Base-by-base conservation (phyloP, 2,329 filamentous ascomycete species). In the Tolypocladium amazonense region DNA sequence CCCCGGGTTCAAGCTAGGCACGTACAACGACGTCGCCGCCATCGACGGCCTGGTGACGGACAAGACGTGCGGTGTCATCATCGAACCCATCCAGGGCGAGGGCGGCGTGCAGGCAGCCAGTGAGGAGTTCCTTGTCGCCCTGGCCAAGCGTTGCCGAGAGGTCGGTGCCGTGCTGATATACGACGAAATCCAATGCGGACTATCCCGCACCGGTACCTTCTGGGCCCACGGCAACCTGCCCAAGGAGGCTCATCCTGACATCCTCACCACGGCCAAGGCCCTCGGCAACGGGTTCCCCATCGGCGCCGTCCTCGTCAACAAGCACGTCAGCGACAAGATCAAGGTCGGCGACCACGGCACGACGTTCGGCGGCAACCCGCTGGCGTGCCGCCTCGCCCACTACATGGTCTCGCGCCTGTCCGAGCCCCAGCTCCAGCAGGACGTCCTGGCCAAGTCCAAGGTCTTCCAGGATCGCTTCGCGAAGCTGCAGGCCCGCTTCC, bases 41-140 rank as follows among this genome's bases (percentile, higher is more conserved):
- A 83, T 99, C 58, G 77, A 87, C 23, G 81, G 81, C 1, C 78
- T 96, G 23, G 86, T 99, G 37, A 96, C 88, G 0, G 86, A 91
- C 25, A 85, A 87, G 65, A 97, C 94, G 0, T 97, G 92, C 68
- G 92, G 91, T 70, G 94, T 99, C 25, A 92, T 99, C 60, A 84
- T 99, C 54, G 94, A 99, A 79, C 94, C 94, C 11, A 96, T 99
- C 62, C 94, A 99, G 76, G 94, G 94, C 61, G 94, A 99, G 76
- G 94, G 94, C 20, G 94, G 94, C 65, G 88, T 99, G 57, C 88
- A 93, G 67, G 86, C 89, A 14, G 94, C 90, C 3, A 88, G 83
- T 0, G 85, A 89, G 4, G 90, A 91, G 65, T 99, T 97, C 74
- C 81, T 99, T 30, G 73, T 86, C 30, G 89, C 91, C 0, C 82